A percentile compares a stretch with the other conserved stretches of the same genome.
These are phyloP conservation scores for Pseudonectria buxi DNA, from an alignment of 2,329 filamentous ascomycete genomes.

Conservation along the genomic window DNA sequence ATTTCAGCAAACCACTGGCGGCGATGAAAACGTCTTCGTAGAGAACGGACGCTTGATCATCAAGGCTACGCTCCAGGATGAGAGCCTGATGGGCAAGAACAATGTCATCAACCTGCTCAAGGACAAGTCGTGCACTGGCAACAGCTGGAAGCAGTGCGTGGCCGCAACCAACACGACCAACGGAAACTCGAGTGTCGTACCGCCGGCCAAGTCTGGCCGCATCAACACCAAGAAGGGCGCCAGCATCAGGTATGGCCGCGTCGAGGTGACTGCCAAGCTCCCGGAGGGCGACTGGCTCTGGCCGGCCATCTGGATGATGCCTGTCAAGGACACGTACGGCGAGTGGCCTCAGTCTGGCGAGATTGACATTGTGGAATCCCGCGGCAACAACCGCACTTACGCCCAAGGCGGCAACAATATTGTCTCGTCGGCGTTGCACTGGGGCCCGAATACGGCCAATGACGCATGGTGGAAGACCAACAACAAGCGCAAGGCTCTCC, in stretches of 20 bases:
- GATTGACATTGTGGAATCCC: conserved; percentile 75
- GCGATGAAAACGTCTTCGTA: conserved; percentile 68
- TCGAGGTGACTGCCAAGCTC: conserved; percentile 72
- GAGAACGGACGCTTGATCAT: conserved; percentile 64
- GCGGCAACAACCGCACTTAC: conserved; percentile 77
- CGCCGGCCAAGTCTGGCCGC: conserved; percentile 70
- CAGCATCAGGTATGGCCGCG: conserved; percentile 70
- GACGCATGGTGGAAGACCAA: conserved; percentile 83
- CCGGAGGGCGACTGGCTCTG: conserved; percentile 80
- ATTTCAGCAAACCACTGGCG: conserved; percentile 69
- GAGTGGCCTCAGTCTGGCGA: conserved; percentile 74
- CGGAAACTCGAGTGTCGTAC: conserved; percentile 67
- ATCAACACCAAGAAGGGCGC: conserved; percentile 67
- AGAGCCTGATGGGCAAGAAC: conserved; percentile 57
- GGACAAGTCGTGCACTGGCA: conserved; percentile 62
- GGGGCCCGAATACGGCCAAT: conserved; percentile 65
- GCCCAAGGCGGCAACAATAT: conserved; percentile 74
- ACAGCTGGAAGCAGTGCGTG: conserved; percentile 50
- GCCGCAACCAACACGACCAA: conserved; percentile 64
- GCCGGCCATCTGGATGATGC: conserved; percentile 91
- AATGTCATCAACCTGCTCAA: conserved; percentile 60
- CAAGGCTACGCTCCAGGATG: conserved; percentile 70
- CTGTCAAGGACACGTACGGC: conserved; percentile 64
- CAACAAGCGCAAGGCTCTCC: conserved; percentile 66
- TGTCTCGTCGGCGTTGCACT: conserved; percentile 71